Evolutionary conservation across 192 early-diverging fungal genomes (phyloP), one percentile per base, ranked within the genome.

Genomic region (Coemansia sp.): DNA sequence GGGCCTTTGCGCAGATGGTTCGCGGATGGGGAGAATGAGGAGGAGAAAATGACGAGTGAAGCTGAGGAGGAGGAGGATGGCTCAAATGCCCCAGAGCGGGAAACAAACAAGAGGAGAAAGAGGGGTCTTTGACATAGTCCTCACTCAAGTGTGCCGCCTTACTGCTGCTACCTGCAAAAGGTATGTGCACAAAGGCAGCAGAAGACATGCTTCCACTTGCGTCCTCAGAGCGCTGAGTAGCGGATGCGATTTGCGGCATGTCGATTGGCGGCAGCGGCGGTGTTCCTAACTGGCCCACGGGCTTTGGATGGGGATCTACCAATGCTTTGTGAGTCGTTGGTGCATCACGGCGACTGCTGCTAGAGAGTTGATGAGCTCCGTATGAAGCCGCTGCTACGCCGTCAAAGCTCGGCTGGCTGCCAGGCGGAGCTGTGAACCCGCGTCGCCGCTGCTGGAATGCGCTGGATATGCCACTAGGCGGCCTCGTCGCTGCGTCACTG

Each of bases 11-110:
- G 69, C 82, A 84, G 67, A 84, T 70, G 18, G 82, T 84, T 59
- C 76, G 82, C 3, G 77, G 71, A 18, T 52, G 71, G 12, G 77
- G 77, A 24, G 77, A 71, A 24, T 46, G 41, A 34, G 82, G 76
- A 54, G 80, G 76, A 61, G 82, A 84, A 74, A 79, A 84, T n/a
- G 77, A 84, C n/a, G 82, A 84, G 22, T 65, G 66, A 5, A 73
- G 70, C 40, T 76, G 76, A 12, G 70, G 77, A 11, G 59, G 40
- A 5, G 72, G 46, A 40, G 42, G 38, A 38, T 61, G 36, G 59
- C 36, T 38, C 59, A 61, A 22, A 38, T 61, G 36, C 29, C 36
- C 59, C 59, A 61, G 18, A 10, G 59, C 31, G n/a, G 59, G 59
- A 61, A 61, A 61, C 59, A 61, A 10, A 40, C 59, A 61, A 33